Evolutionary conservation across 495 filamentous ascomycete genomes (phyloP).

Genomic region (Beverwykella pulmonaria): DNA sequence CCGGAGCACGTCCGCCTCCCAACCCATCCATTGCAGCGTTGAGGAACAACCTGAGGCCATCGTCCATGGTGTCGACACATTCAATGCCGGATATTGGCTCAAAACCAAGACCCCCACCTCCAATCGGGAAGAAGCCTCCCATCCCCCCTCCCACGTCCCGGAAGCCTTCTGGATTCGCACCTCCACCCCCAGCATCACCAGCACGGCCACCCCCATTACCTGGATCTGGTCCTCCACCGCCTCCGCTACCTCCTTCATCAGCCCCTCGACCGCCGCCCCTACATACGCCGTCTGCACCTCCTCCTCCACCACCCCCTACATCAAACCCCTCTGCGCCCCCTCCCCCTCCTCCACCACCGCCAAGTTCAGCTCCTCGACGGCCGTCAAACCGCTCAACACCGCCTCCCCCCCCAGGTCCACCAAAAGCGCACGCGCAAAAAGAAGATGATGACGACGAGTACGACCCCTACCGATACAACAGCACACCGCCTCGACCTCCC

Average conservation of each 20-base stretch:
- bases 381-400: conserved; percentile 56
- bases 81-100: conserved; percentile 40
- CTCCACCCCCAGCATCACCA: conserved; percentile 37
- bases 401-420: conserved; percentile 34
- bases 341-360: too few species aligned
- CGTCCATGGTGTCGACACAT: conserved; percentile 37
- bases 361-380: too few species aligned
- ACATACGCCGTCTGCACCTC: too few species aligned
- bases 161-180: conserved; percentile 57
- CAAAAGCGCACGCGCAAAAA: conserved; percentile 31
- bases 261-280: conserved; percentile 73
- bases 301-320: too few species aligned
- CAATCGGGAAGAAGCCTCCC: conserved; percentile 51
- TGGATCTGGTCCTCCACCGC: conserved; percentile 48
- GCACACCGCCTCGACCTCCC: conserved; percentile 17
- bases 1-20: conserved; percentile 55
- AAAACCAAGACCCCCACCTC: conserved; percentile 49
- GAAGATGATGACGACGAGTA: conserved; percentile 30
- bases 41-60: conserved; percentile 46
- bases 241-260: conserved; percentile 58
- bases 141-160: conserved; percentile 54
- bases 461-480: conserved; percentile 27
- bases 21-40: conserved; percentile 44
- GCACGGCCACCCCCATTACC: conserved; percentile 51
- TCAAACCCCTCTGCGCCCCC: too few species aligned